Evolutionary conservation across 1,284 basidiomycete species (phyloP), one percentile per base, ranked within the genome.

Genomic region (Spongispora temasekensis): DNA sequence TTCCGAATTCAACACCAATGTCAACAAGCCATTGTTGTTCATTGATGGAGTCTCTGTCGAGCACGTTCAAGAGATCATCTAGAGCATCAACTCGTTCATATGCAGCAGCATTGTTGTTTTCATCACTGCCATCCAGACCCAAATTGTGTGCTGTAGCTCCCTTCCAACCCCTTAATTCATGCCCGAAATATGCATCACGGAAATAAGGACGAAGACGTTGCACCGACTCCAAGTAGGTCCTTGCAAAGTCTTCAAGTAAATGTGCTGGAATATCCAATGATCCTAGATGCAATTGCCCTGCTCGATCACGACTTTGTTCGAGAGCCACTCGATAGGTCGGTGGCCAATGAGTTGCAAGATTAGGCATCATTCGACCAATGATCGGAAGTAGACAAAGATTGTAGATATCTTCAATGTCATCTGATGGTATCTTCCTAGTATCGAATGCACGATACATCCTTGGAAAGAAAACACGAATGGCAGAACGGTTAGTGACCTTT

Each of bases 161-260:
- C n/a, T 61, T 66, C 58, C 59, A 64, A 8, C 65, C 57, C 1
- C 32, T 30, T 1, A 66, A 40, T 44, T 66, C 60, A 27, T 66
- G 65, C 2, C 25, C 53, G 31, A 67, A 66, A 13, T 64, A 64
- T 0, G 65, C 53, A 19, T 62, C 55, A 0, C 2, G 6, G 12
- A 66, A 66, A 1, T 56, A 48, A 0, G 55, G 53, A 7, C 37
- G 5, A 7, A 58, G 28, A 17, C 28, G 27, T 44, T 25, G 42
- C 13, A 44, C 23, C 15, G 42, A 9, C 25, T 50, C 46, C 13
- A 50, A 10, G 17, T 28, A 50, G 21, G 23, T 27, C 9, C 46
- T 50, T 50, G 15, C 46, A 50, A 50, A 50, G 46, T 50, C 46
- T 23, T 44, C 13, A 23, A 44, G 42, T 7, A 44, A 8, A 44